These are phyloP conservation scores for Bathelium albidoporum DNA, from an alignment of 495 filamentous ascomycete species.

Conservation along the genomic window DNA sequence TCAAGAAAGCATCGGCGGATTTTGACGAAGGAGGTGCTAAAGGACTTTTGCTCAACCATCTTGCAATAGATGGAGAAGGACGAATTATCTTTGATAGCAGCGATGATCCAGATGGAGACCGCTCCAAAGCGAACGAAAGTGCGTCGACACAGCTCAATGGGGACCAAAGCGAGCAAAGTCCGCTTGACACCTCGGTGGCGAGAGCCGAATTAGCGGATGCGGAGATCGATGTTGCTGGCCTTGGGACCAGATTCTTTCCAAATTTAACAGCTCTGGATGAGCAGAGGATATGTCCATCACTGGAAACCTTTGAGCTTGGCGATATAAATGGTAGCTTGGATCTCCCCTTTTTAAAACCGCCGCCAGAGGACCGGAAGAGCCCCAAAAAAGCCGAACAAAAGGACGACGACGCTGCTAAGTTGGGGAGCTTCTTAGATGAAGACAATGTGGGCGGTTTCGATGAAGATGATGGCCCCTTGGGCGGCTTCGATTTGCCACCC, in stretches of 20 bases:
- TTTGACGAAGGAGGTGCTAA: conserved; percentile 98
- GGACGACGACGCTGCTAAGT: conserved; percentile 52
- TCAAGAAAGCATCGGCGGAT: conserved; percentile 96
- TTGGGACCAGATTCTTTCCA: conserved; percentile 78
- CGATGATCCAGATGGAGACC: conserved; percentile 67
- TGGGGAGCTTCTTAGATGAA: conserved; percentile 72
- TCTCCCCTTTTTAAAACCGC: conserved; percentile 82
- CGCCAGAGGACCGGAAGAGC: conserved; percentile 65
- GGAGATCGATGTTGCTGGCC: conserved; percentile 65
- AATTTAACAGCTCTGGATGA: conserved; percentile 64
- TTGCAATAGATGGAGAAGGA: conserved; percentile 82
- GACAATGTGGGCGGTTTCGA: conserved; percentile 69
- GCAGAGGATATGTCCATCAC: conserved; percentile 88
- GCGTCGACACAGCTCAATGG: conserved; percentile 23
- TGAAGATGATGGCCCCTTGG: conserved; percentile 63
- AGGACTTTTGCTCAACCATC: conserved; percentile 85
- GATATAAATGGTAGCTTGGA: conserved; percentile 74
- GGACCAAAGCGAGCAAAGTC: conserved; percentile 31
- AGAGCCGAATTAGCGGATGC: conserved; percentile 42
- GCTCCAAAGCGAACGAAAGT: conserved; percentile 24
- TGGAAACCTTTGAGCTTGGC: conserved; percentile 86
- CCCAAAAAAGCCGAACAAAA: conserved; percentile 42
- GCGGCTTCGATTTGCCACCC: conserved; percentile 61
- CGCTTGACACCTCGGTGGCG: conserved; percentile 32
- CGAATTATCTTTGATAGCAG: conserved; percentile 97